Evolutionary conservation across 352 stramenopile species (phyloP), one percentile per base, ranked within the genome.

Genomic region (Phytophthora idaei): DNA sequence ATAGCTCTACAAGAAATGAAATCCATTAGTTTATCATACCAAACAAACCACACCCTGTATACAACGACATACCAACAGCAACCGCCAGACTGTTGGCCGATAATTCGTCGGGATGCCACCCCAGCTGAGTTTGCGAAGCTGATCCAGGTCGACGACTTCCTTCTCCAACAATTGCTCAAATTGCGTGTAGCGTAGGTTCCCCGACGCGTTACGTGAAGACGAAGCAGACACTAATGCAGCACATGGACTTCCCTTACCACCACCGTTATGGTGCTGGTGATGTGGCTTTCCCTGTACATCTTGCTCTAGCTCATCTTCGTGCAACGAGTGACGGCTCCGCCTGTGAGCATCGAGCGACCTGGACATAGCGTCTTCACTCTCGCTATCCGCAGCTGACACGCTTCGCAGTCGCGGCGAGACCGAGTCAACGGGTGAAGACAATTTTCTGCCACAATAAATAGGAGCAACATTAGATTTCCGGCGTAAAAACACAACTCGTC

Each of bases 1-100:
- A 72, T 99, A 99, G 1, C 97, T 80, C 86, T 94, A 47, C 12
- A 70, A 15, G 2, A 21, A 7, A 47, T 9, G 63, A 27, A 52
- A 46, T 45, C 57, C 41, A 67, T 11, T 57, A 12, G 9, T 4
- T 42, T 11, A n/a, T 6, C 10, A 3, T 12, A 15, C 21, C 6
- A 51, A 64, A 12, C 32, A 12, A 34, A 39, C 5, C 15, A 28
- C 14, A 12, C 15, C 39, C 21, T 21, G 21, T 21, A 21, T 21
- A 21, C 50, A 27, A 17, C 17, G 36, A 37, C 56, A 49, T 78
- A 93, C 97, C 71, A 99, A 75, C 11, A 99, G 67, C 28, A 99
- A 81, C 69, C 98, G 95, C 98, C 98, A 99, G 32, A 92, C 87
- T n/a, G 83, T 90, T 2, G 91, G 81, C 14, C 95, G 80, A 69